These are phyloP conservation scores for Backusella mclennaniae DNA, from an alignment of 192 early-diverging fungal species.

Conservation along the genomic window DNA sequence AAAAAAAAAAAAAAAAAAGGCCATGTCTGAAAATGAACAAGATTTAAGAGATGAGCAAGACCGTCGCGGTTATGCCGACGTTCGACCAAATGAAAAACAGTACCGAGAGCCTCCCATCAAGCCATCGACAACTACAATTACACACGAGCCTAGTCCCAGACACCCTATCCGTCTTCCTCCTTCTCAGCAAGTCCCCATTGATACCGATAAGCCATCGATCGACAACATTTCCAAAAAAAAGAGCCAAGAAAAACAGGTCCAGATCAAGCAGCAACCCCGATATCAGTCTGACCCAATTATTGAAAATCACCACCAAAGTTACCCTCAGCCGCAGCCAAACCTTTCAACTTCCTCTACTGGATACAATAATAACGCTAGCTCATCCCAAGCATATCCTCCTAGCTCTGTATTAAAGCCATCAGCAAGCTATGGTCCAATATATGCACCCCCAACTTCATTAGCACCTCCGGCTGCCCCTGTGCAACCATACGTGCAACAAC, in stretches of 20 bases:
- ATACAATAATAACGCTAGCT: background rate
- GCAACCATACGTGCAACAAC: background rate
- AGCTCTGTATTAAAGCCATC: background rate
- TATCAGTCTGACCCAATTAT: background rate
- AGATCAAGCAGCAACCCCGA: background rate
- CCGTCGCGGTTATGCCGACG: background rate
- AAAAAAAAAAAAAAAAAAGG: background rate
- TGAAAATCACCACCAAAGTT: background rate
- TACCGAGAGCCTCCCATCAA: background rate
- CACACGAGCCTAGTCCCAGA: background rate
- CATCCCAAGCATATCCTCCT: background rate
- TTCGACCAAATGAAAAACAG: background rate
- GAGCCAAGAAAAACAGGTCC: background rate
- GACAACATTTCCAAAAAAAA: background rate
- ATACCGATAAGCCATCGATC: background rate
- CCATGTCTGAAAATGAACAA: background rate
- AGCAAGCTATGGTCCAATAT: background rate
- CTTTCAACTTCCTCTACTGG: background rate
- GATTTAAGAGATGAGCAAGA: conserved; percentile 3
- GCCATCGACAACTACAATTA: background rate
- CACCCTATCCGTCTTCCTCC: background rate
- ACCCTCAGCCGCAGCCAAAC: background rate
- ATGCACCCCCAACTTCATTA: background rate
- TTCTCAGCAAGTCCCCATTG: background rate
- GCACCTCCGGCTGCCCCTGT: background rate